phyloP scores from a whole-genome alignment of 176 grass and related monocot genomes.

The Bromus sterilis region DNA sequence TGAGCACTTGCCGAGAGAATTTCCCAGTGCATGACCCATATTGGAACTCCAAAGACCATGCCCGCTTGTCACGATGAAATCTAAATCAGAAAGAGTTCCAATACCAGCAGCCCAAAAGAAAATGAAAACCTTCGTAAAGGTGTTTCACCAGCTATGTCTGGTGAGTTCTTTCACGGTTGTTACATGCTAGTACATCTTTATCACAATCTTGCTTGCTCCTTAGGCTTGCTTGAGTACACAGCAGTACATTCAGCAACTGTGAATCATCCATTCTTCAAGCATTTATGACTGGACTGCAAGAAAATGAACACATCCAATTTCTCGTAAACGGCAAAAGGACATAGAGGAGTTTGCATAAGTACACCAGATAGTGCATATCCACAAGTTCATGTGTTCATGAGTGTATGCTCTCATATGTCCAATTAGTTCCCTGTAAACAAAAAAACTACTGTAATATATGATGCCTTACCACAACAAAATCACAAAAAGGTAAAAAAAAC shows the following conservation, averaged over 20 bases:
- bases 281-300: constrained; percentile 5
- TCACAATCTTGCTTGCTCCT: constrained; percentile 39
- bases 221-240: constrained; percentile 32
- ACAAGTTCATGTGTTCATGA: background rate
- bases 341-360: background rate
- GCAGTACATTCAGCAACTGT: constrained; percentile 48
- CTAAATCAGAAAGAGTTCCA: constrained; percentile 26
- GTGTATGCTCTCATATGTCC: background rate
- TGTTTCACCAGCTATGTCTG: constrained; percentile 23
- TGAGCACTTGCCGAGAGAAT: constrained; percentile 43
- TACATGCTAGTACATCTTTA: constrained; percentile 33
- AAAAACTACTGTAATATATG: background rate
- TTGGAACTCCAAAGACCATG: constrained; percentile 15
- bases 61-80: constrained; percentile 43
- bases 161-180: constrained; percentile 30
- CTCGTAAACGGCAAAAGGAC: background rate
- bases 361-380: background rate
- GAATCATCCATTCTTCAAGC: constrained; percentile 35
- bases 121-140: constrained; percentile 29
- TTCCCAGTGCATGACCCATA: constrained; percentile 7
- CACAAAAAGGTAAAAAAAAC: background rate
- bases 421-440: background rate
- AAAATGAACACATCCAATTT: constrained; percentile 1
- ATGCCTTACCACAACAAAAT: background rate
- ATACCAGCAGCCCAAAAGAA: constrained; percentile 32